These are phyloP conservation scores for Ophiosphaerella herpotricha DNA, from an alignment of 2,329 filamentous ascomycete species.

Conservation along the genomic window DNA sequence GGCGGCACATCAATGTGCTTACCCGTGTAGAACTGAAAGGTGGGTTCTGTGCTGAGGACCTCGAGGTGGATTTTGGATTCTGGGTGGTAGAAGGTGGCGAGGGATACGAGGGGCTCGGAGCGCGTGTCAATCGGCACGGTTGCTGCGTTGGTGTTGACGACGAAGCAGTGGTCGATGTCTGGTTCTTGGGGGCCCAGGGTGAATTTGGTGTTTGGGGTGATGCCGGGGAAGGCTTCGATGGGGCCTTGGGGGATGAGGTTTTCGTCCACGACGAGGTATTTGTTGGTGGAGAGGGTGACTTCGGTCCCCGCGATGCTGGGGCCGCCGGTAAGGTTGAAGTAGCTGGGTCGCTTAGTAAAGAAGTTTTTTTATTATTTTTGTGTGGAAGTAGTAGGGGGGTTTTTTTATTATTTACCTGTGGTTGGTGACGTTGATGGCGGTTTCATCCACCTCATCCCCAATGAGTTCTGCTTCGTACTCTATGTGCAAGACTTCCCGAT, in stretches of 20 bases:
- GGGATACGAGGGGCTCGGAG: slow-evolving; percentile 63
- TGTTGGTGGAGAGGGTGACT: slow-evolving; percentile 61
- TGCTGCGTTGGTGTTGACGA: slow-evolving; percentile 68
- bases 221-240: slow-evolving; percentile 66
- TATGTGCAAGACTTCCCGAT: slow-evolving; percentile 75
- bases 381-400: not conserved
- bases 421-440: slow-evolving; percentile 90
- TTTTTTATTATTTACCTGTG: slow-evolving; percentile 89
- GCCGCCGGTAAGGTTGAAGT: slow-evolving; percentile 68
- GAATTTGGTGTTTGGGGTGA: slow-evolving; percentile 71
- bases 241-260: slow-evolving; percentile 74
- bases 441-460: slow-evolving; percentile 78
- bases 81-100: slow-evolving; percentile 75
- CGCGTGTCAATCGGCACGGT: slow-evolving; percentile 58
- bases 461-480: slow-evolving; percentile 89
- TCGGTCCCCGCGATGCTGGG: slow-evolving; percentile 66
- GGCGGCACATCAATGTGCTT: slow-evolving; percentile 76
- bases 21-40: slow-evolving; percentile 96
- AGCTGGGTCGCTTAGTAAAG: slow-evolving; percentile 47
- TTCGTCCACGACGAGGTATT: slow-evolving; percentile 75
- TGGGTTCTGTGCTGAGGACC: slow-evolving; percentile 87
- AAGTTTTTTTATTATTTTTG: not conserved
- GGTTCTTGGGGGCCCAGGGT: slow-evolving; percentile 72
- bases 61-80: slow-evolving; percentile 78
- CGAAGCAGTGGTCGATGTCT: slow-evolving; percentile 88